phyloP scores from a whole-genome alignment of 768 basidiomycete species.

The Gloeostereum incarnatum region DNA sequence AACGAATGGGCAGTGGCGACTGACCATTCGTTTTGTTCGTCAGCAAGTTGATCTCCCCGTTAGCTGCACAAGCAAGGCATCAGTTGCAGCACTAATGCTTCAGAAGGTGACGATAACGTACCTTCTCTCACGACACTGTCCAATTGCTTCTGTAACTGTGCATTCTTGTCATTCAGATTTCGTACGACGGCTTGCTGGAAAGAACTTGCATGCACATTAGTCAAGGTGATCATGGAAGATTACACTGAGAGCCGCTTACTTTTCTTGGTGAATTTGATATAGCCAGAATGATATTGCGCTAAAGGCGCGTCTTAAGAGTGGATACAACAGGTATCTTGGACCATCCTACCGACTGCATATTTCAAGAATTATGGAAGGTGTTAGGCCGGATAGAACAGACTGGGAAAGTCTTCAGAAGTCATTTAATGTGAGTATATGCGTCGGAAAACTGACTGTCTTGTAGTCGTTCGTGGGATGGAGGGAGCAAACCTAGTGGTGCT shows the following conservation, averaged over 20 bases:
- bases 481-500: slow-evolving; percentile 53
- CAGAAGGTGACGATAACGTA: slow-evolving; percentile 15
- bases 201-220: slow-evolving; percentile 40
- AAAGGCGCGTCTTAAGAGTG: slow-evolving; percentile 4
- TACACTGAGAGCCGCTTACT: slow-evolving; percentile 26
- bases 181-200: slow-evolving; percentile 81
- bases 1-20: slow-evolving; percentile 7
- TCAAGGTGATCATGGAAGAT: slow-evolving; percentile 6
- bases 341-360: slow-evolving; percentile 63
- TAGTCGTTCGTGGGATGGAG: slow-evolving; percentile 85
- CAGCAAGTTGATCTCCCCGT: slow-evolving; percentile 64
- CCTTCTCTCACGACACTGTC: slow-evolving; percentile 85
- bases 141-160: slow-evolving; percentile 75
- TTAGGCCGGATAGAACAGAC: slow-evolving; percentile 81
- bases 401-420: slow-evolving; percentile 20
- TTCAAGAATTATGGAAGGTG: slow-evolving; percentile 67
- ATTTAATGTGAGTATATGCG: slow-evolving; percentile 22
- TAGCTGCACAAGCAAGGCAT: slow-evolving; percentile 35
- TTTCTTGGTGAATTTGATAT: slow-evolving; percentile 84
- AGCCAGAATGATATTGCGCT: slow-evolving; percentile 89
- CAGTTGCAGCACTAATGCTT: neutral
- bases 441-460: slow-evolving; percentile 64
- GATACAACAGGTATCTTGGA: neutral
- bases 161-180: slow-evolving; percentile 74
- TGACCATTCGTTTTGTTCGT: slow-evolving; percentile 60